Evolutionary conservation across 352 stramenopile genomes (phyloP), one percentile per base, ranked within the genome.

Genomic region (Pythium oligandrum): DNA sequence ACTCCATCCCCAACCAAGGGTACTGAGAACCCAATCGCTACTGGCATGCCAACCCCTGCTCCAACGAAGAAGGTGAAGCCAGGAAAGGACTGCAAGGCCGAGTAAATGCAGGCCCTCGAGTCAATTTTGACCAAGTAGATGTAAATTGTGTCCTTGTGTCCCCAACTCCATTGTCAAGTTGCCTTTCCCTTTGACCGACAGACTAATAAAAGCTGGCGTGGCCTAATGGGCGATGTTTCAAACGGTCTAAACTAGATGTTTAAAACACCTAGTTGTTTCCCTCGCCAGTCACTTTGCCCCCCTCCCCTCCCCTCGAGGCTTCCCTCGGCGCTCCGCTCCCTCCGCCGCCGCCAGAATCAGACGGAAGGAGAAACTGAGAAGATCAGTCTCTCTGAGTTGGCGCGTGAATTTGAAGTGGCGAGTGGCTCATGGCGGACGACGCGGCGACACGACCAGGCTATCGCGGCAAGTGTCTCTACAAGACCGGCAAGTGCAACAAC

Each of bases 401-500:
- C 57, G 58, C 58, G 57, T 42, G 35, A 11, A 3, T 37, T 9
- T 31, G 44, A 58, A 59, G 53, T 66, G 59, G 61, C 61, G 53
- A 12, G 12, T 17, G n/a, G 33, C 35, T 33, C 4, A 52, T 47
- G 30, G 39, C 50, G 10, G 52, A 45, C 43, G 44, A 51, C 35
- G 30, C 47, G 17, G 42, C 34, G 54, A 26, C 17, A 12, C 72
- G 66, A 7, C 50, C 63, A 32, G 64, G 70, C 52, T 91, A 76
- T 66, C 75, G 83, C 50, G 83, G 83, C 53, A 83, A 84, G 48
- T 94, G 83, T 45, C 71, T 88, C 45, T 94, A 94, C 73, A 94
- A 94, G 70, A 92, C 83, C 9, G 81, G 83, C 59, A 94, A 94
- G 59, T 94, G 83, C 68, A 59, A 64, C 46, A 90, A 94, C 64